phyloP scores from a whole-genome alignment of 2,329 filamentous ascomycete species.

The Exophiala sideris region DNA sequence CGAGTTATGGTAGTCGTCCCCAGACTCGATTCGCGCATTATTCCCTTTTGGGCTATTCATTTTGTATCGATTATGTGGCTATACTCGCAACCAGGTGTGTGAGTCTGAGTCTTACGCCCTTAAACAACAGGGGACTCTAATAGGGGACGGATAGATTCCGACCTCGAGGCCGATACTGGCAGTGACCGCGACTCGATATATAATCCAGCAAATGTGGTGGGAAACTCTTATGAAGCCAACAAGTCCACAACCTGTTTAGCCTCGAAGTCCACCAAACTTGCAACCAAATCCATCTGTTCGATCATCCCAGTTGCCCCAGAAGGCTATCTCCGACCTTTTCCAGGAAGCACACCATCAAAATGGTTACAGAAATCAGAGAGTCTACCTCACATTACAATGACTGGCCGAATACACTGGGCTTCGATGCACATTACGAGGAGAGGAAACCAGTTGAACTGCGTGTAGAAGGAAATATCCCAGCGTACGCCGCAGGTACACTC shows the following conservation, averaged over 20 bases:
- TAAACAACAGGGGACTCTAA: neutral
- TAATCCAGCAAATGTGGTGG: too few relatives aligned
- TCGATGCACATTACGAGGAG: constrained; percentile 65
- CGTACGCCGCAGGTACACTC: constrained; percentile 67
- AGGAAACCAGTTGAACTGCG: constrained; percentile 60
- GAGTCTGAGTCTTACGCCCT: constrained; percentile 11
- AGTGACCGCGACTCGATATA: too few relatives aligned
- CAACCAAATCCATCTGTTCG: too few relatives aligned
- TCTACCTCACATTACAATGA: constrained; percentile 35
- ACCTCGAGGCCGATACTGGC: neutral
- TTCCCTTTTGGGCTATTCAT: constrained; percentile 7
- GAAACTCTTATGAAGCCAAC: too few relatives aligned
- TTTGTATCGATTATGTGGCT: neutral
- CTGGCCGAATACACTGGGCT: constrained; percentile 56
- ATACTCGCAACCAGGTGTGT: neutral
- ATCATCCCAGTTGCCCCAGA: too few relatives aligned
- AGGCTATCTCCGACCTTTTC: neutral
- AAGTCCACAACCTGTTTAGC: too few relatives aligned
- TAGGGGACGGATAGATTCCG: constrained; percentile 8
- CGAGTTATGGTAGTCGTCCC: constrained; percentile 1
- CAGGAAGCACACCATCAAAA: neutral
- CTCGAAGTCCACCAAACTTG: too few relatives aligned
- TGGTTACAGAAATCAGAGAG: neutral
- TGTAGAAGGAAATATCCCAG: constrained; percentile 65
- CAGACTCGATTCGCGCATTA: constrained; percentile 8